phyloP scores from a whole-genome alignment of 345 rosid genomes.

The Eucalyptus cloeziana region DNA sequence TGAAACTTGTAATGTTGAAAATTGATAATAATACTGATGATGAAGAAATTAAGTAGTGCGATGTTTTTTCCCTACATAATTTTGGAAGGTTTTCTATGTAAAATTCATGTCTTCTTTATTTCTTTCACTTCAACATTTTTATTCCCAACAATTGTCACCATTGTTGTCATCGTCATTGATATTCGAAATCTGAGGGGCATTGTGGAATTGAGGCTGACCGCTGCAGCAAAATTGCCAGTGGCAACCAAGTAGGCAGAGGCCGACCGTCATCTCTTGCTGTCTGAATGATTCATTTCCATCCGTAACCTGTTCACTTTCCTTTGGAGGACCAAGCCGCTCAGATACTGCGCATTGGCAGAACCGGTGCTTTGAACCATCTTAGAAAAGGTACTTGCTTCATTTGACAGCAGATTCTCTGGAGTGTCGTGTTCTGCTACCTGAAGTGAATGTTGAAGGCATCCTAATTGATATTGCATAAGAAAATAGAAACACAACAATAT shows the following conservation, averaged over 20 bases:
- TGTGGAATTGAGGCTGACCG: conserved; percentile 53
- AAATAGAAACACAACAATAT: background rate
- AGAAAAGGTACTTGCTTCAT: conserved; percentile 50
- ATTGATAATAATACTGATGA: too few relatives aligned
- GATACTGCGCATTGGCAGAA: conserved; percentile 59
- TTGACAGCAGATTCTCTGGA: conserved; percentile 54
- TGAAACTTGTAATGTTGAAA: too few relatives aligned
- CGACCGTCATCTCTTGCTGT: conserved; percentile 14
- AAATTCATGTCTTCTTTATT: too few relatives aligned
- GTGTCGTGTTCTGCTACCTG: conserved; percentile 70
- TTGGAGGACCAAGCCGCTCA: conserved; percentile 40
- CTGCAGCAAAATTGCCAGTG: conserved; percentile 58
- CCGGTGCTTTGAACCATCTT: conserved; percentile 79
- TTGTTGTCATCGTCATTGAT: conserved; percentile 43
- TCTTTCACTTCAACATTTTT: too few relatives aligned
- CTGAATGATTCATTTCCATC: background rate
- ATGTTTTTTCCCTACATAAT: too few relatives aligned
- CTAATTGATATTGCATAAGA: background rate
- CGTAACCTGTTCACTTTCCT: conserved; percentile 3
- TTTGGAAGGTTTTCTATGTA: too few relatives aligned
- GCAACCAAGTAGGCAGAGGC: conserved; percentile 85
- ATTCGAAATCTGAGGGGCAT: conserved; percentile 47
- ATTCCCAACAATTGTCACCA: background rate
- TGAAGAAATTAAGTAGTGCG: too few relatives aligned
- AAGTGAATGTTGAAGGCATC: background rate